Evolutionary conservation across 192 early-diverging fungal species (phyloP), one percentile per base, ranked within the genome.

Genomic region (Spinellus fusiger): DNA sequence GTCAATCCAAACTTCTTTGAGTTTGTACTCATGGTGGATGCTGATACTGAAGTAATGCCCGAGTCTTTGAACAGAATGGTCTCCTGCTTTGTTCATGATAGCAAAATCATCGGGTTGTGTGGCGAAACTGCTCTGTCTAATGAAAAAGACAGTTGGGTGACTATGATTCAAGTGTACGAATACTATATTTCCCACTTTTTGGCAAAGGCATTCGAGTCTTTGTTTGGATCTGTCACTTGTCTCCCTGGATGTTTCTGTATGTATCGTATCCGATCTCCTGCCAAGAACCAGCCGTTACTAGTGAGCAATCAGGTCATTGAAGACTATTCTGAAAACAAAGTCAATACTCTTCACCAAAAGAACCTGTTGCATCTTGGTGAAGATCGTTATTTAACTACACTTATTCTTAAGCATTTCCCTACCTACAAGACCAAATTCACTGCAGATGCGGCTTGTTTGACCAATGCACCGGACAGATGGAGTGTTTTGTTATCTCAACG

Each of bases 161-260:
- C 95, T 3, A 96, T 96, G 93, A 96, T 99, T 77, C 95, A 98
- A 62, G 92, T 99, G 32, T 98, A 96, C 69, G 95, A 99, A 78
- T 98, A 98, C 77, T 98, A 90, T 71, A 95, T 98, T 62, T 90
- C 87, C 31, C 95, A 98, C 76, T 91, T 94, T 61, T 76, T 98
- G 70, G 85, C 93, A 38, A 97, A 97, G 76, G 90, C 95, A 1
- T 97, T 97, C 63, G 95, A 97, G 75, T 95, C 93, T 7, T 78
- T 98, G 20, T 98, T 98, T 65, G 95, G 95, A 4, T 90, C 88
- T 18, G 95, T 98, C 7, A 94, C 95, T 23, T 99, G 96, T 81
- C 73, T 99, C 59, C 95, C 95, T 18, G 95, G 95, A 34, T 98
- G 96, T 80, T 99, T 99, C 84, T 90, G 87, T 64, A 96, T 99